Conservation (phyloP, 2,329 filamentous ascomycete species). For the Alternaria atra region DNA sequence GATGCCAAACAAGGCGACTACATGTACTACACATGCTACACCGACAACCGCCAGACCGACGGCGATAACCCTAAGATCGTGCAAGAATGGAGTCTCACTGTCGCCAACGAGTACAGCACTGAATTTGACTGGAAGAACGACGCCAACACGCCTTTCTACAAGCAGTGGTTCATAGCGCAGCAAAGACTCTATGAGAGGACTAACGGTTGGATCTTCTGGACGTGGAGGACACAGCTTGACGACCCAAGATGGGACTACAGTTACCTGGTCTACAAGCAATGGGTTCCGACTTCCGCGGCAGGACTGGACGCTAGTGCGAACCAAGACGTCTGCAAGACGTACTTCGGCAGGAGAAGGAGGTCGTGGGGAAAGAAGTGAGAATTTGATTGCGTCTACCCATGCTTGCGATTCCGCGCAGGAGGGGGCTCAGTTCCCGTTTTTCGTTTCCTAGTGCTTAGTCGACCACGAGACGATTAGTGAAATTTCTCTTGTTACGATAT, state of each 20-base stretch:
- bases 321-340: slow-evolving; percentile 6
- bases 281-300: slow-evolving; percentile 11
- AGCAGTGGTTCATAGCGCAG: slow-evolving; percentile 66
- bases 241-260: slow-evolving; percentile 63
- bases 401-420: background rate
- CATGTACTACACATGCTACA: slow-evolving; percentile 60
- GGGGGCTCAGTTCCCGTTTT: background rate
- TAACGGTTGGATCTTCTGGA: slow-evolving; percentile 69
- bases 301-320: slow-evolving; percentile 11
- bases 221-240: slow-evolving; percentile 63
- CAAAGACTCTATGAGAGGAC: slow-evolving; percentile 63
- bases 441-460: background rate
- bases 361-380: background rate
- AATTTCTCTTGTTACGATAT: background rate
- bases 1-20: slow-evolving; percentile 58
- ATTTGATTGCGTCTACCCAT: background rate
- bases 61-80: slow-evolving; percentile 58
- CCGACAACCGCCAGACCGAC: slow-evolving; percentile 54
- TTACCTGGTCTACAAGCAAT: slow-evolving; percentile 14
- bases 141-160: slow-evolving; percentile 61
- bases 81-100: slow-evolving; percentile 67
- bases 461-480: background rate
- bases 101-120: slow-evolving; percentile 57
- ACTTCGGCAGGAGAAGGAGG: slow-evolving; percentile 11
- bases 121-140: slow-evolving; percentile 53